A percentile compares a stretch with the other conserved stretches of the same genome.
Evolutionary conservation across 2,329 filamentous ascomycete genomes (phyloP).

Genomic region (Colletotrichum sp.): DNA sequence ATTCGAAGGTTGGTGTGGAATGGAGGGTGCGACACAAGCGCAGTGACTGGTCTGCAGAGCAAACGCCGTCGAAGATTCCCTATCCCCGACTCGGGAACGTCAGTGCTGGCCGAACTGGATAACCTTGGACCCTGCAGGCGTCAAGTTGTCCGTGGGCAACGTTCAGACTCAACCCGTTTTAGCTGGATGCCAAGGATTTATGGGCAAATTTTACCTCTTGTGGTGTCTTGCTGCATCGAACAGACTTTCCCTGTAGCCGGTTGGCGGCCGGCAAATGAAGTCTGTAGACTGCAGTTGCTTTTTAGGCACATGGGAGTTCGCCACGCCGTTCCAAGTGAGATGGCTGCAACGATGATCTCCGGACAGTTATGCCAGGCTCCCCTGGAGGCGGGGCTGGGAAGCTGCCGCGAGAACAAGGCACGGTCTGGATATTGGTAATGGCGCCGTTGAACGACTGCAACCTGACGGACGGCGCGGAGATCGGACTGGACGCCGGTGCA

Average conservation of each 20-base stretch:
- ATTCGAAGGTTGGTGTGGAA: not conserved
- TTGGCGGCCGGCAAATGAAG: not conserved
- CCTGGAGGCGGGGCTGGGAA: not conserved
- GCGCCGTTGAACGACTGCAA: not conserved
- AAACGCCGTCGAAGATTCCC: not conserved
- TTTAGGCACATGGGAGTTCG: not conserved
- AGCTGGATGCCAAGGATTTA: not conserved
- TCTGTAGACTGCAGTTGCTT: not conserved
- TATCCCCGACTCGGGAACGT: not conserved
- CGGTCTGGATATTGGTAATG: not conserved
- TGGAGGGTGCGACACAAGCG: not conserved
- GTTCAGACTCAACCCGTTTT: not conserved
- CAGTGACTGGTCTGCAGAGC: not conserved
- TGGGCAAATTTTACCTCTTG: not conserved
- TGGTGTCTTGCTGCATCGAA: not conserved
- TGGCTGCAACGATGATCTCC: constrained; percentile 16
- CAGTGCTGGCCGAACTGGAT: not conserved
- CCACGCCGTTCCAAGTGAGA: not conserved
- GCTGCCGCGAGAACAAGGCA: not conserved
- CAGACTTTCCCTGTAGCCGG: not conserved
- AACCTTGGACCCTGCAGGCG: constrained; percentile 6
- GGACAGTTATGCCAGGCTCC: not conserved
- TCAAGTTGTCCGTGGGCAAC: not conserved
- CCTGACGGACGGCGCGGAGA: not conserved
- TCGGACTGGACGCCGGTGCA: not conserved